A percentile compares a stretch with the other conserved stretches of the same genome.
These are phyloP conservation scores for Colletotrichum higginsianum DNA, from an alignment of 2,329 filamentous ascomycete genomes.

Conservation along the genomic window DNA sequence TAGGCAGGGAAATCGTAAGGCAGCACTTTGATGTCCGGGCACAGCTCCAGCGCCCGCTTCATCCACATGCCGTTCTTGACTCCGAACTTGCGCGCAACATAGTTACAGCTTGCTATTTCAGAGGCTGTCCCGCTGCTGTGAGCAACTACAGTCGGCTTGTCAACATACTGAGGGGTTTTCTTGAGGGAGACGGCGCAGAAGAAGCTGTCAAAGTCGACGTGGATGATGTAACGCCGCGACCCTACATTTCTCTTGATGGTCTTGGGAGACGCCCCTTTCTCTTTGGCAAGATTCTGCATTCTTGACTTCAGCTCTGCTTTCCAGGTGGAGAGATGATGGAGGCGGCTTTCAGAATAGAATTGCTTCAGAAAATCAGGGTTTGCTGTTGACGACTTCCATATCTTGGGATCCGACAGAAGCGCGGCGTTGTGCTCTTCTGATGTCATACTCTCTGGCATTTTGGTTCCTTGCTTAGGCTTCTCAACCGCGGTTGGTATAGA, in stretches of 20 bases:
- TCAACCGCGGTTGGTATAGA: neutral
- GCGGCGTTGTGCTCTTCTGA: slow-evolving; percentile 94
- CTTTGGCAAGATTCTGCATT: slow-evolving; percentile 84
- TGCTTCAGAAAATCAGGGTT: slow-evolving; percentile 96
- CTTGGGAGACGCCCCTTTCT: slow-evolving; percentile 69
- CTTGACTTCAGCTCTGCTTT: slow-evolving; percentile 94
- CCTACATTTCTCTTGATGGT: slow-evolving; percentile 69
- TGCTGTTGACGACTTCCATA: slow-evolving; percentile 90
- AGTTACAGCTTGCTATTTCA: slow-evolving; percentile 98
- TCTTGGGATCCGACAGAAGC: slow-evolving; percentile 85
- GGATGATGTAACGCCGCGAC: slow-evolving; percentile 85
- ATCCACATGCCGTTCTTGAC: slow-evolving; percentile 99
- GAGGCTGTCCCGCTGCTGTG: slow-evolving; percentile 89
- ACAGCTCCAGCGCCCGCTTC: slow-evolving; percentile 87
- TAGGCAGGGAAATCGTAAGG: slow-evolving; percentile 97
- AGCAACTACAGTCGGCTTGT: slow-evolving; percentile 90
- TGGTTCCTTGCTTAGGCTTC: slow-evolving; percentile 35
- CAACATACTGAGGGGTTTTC: slow-evolving; percentile 79
- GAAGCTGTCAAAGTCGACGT: slow-evolving; percentile 99
- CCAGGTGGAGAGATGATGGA: slow-evolving; percentile 97
- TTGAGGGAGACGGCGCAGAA: slow-evolving; percentile 94
- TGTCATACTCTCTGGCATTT: slow-evolving; percentile 76
- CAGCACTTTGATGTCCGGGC: slow-evolving; percentile 88
- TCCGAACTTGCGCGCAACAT: slow-evolving; percentile 86
- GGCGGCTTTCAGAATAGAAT: slow-evolving; percentile 93